Conservation (phyloP, 306 rosid genomes). For the Cicer arietinum region DNA sequence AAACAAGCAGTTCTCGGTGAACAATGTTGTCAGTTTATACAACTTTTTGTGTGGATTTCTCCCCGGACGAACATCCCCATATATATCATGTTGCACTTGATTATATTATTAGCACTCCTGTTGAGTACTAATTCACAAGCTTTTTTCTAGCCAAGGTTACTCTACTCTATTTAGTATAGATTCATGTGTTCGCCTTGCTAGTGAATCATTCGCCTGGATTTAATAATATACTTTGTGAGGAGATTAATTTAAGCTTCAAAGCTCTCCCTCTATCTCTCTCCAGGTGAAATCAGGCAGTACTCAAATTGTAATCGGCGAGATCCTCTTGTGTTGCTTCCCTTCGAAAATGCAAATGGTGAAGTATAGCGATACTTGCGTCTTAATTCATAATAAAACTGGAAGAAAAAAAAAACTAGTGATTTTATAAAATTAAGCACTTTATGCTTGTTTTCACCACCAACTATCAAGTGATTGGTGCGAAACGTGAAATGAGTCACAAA, state of each 20-base stretch:
- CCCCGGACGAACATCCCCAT: background rate
- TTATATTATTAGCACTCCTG: conserved; percentile 27
- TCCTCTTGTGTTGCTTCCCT: too few species aligned
- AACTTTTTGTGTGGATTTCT: conserved; percentile 33
- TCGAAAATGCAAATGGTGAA: too few species aligned
- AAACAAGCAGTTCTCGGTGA: conserved; percentile 71
- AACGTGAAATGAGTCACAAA: too few species aligned
- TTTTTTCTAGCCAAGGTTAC: conserved; percentile 36
- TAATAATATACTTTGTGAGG: conserved; percentile 16
- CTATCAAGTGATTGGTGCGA: too few species aligned
- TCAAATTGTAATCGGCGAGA: too few species aligned
- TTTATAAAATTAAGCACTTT: too few species aligned
- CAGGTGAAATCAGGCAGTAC: too few species aligned
- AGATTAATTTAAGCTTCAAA: conserved; percentile 25
- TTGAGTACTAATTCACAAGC: conserved; percentile 39
- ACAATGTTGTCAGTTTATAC: conserved; percentile 36
- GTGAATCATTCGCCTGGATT: conserved; percentile 38
- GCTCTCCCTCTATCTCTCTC: background rate
- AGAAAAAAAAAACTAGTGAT: too few species aligned
- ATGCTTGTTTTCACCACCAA: too few species aligned
- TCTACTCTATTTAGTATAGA: conserved; percentile 35
- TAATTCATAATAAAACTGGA: too few species aligned
- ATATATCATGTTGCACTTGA: conserved; percentile 44
- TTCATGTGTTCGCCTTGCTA: conserved; percentile 37
- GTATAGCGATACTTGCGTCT: too few species aligned